These are phyloP conservation scores for Pythium aristosporum DNA, from an alignment of 352 stramenopile species.

Conservation along the genomic window DNA sequence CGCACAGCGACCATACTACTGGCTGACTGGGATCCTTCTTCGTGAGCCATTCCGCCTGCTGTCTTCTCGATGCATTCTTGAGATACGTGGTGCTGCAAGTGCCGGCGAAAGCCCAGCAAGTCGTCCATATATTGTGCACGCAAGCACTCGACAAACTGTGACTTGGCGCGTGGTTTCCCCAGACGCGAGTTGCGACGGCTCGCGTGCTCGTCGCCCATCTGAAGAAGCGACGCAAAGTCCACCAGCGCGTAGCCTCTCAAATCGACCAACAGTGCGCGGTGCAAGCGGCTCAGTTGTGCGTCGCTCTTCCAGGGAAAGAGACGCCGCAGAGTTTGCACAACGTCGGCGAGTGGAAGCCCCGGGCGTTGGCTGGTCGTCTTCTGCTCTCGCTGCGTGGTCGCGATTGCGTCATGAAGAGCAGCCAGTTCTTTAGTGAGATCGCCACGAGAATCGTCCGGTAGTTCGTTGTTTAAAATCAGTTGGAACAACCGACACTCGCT, in stretches of 20 bases:
- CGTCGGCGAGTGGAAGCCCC: constrained; percentile 41
- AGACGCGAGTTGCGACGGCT: neutral
- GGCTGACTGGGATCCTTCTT: neutral
- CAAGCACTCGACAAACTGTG: constrained; percentile 38
- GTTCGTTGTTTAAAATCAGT: constrained; percentile 41
- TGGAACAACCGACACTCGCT: constrained; percentile 60
- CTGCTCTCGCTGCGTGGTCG: constrained; percentile 48
- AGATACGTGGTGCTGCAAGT: constrained; percentile 41
- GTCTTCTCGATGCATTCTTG: constrained; percentile 9
- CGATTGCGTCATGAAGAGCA: constrained; percentile 47
- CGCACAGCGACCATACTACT: constrained; percentile 47
- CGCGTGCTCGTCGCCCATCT: constrained; percentile 23
- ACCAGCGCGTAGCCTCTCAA: constrained; percentile 34
- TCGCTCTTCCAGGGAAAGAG: constrained; percentile 71
- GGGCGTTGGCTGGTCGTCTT: constrained; percentile 23
- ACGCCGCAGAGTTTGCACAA: constrained; percentile 43
- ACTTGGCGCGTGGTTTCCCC: constrained; percentile 7
- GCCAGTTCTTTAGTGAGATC: constrained; percentile 48
- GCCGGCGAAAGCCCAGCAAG: constrained; percentile 43
- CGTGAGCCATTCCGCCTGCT: neutral
- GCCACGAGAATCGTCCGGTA: constrained; percentile 43
- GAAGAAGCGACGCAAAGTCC: constrained; percentile 46
- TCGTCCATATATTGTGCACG: constrained; percentile 64
- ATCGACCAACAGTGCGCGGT: constrained; percentile 48
- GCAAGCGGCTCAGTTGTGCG: constrained; percentile 35